Conservation (phyloP, 306 rosid species). For the Ormosia semicastrata region DNA sequence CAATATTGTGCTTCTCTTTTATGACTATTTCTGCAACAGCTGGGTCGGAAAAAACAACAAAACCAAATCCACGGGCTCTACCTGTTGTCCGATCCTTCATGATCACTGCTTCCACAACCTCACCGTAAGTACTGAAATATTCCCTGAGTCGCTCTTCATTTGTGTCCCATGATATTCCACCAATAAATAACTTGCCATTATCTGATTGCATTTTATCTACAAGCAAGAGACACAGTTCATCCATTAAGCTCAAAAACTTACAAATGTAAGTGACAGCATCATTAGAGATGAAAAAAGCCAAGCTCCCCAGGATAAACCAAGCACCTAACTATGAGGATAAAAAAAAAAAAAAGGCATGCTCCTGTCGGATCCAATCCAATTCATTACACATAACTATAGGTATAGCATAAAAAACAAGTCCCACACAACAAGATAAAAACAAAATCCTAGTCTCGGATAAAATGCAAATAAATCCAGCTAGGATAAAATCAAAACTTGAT, state of each 20-base stretch:
- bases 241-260: slow-evolving; percentile 35
- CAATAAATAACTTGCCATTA: slow-evolving; percentile 87
- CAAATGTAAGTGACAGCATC: slow-evolving; percentile 41
- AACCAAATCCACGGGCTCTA: slow-evolving; percentile 97
- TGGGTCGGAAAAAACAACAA: slow-evolving; percentile 86
- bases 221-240: slow-evolving; percentile 37
- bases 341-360: not conserved
- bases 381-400: not conserved
- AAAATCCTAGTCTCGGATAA: slow-evolving; percentile 26
- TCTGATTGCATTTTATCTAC: slow-evolving; percentile 96
- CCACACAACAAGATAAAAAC: not conserved
- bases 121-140: slow-evolving; percentile 83
- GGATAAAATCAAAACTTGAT: slow-evolving; percentile 25
- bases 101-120: slow-evolving; percentile 94
- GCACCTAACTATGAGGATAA: slow-evolving; percentile 6
- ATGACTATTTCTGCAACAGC: slow-evolving; percentile 74
- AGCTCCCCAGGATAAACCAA: not conserved
- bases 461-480: slow-evolving; percentile 29
- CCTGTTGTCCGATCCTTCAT: slow-evolving; percentile 99
- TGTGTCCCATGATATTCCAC: slow-evolving; percentile 99
- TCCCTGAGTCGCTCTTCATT: slow-evolving; percentile 94
- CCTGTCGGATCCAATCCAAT: slow-evolving; percentile 55
- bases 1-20: slow-evolving; percentile 93
- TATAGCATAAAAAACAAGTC: not conserved
- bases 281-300: slow-evolving; percentile 18